A percentile compares a stretch with the other conserved stretches of the same genome.
Conservation (phyloP, 2,329 filamentous ascomycete genomes). For the Fusarium concolor region DNA sequence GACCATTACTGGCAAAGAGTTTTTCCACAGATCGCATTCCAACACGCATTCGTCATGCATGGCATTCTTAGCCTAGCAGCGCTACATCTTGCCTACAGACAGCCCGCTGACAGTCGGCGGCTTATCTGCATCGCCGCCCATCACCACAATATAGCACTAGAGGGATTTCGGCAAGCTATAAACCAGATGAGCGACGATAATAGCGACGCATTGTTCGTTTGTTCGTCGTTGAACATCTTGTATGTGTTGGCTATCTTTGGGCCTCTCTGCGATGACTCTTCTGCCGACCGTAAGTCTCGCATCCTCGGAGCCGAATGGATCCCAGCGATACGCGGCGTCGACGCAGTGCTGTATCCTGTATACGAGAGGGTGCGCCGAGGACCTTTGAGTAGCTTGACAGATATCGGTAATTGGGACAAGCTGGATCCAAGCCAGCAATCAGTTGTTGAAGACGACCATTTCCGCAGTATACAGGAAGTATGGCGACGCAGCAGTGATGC, state of each 20-base stretch:
- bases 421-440: not conserved
- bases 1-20: not conserved
- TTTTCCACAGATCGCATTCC: not conserved
- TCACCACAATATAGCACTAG: not conserved
- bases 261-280: not conserved
- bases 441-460: not conserved
- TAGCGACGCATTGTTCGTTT: not conserved
- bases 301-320: constrained; percentile 1
- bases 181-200: not conserved
- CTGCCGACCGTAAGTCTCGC: not conserved
- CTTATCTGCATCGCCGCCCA: not conserved
- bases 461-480: not conserved
- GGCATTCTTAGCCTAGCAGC: constrained; percentile 1
- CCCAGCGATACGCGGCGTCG: not conserved
- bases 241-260: not conserved
- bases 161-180: not conserved
- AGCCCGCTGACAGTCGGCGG: not conserved
- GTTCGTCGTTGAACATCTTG: not conserved
- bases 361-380: not conserved
- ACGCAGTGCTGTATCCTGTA: not conserved
- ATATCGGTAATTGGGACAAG: not conserved
- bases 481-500: not conserved
- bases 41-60: not conserved
- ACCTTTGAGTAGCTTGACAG: not conserved
- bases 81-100: not conserved